phyloP scores from a whole-genome alignment of 225 moss, liverwort and hornwort genomes.

The Sphagnum contortum region DNA sequence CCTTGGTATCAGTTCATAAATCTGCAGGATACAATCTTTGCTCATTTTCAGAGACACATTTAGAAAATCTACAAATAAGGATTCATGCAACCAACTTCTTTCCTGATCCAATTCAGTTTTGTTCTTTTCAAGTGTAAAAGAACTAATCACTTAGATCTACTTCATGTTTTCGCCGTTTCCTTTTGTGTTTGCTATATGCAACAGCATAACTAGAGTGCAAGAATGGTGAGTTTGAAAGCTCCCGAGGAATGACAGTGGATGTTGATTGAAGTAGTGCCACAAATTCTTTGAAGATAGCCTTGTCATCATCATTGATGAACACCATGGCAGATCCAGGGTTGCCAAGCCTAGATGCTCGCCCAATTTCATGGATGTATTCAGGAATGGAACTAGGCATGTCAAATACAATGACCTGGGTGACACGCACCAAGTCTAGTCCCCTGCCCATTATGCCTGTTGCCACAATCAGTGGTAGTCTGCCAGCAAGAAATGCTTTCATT shows the following conservation, averaged over 20 bases:
- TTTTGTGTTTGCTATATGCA: conserved; percentile 62
- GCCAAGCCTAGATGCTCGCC: conserved; percentile 81
- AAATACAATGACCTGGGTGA: conserved; percentile 83
- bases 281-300: conserved; percentile 66
- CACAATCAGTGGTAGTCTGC: conserved; percentile 58
- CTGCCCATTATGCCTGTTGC: conserved; percentile 86
- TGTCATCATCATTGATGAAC: conserved; percentile 78
- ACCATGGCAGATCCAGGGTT: conserved; percentile 79
- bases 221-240: conserved; percentile 80
- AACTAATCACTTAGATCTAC: conserved; percentile 20
- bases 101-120: no score
- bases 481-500: conserved; percentile 61
- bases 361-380: conserved; percentile 93
- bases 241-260: conserved; percentile 56
- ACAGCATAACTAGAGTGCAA: conserved; percentile 64
- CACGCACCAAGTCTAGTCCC: conserved; percentile 74
- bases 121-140: no score
- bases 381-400: conserved; percentile 71
- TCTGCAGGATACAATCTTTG: no score
- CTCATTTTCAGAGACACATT: no score
- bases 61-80: no score
- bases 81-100: no score
- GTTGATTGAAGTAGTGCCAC: conserved; percentile 48
- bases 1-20: no score
- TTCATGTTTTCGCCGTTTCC: conserved; percentile 41